Percentiles rank a stretch among this genome's conserved stretches.
Evolutionary conservation across 225 moss, liverwort and hornwort species (phyloP).

Genomic region (Sphagnum tenellum): DNA sequence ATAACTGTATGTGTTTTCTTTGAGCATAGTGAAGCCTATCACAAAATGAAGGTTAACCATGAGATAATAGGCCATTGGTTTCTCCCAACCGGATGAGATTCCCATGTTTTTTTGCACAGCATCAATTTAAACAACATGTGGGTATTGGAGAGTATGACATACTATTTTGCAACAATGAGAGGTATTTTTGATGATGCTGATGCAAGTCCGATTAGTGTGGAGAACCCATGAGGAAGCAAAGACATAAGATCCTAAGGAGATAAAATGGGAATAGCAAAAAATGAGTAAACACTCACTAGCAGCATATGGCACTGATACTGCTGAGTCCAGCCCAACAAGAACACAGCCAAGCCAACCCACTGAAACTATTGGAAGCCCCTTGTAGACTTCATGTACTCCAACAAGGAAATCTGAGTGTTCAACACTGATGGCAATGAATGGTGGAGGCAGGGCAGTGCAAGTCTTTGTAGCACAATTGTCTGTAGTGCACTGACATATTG

Average conservation of each 20-base stretch:
- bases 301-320: constrained; percentile 47
- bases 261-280: constrained; percentile 13
- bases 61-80: too few species aligned
- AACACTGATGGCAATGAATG: constrained; percentile 39
- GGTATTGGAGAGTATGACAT: too few species aligned
- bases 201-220: too few species aligned
- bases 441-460: constrained; percentile 34
- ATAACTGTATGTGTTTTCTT: constrained; percentile 26
- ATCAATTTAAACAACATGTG: too few species aligned
- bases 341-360: constrained; percentile 37
- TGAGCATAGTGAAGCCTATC: constrained; percentile 39
- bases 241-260: too few species aligned
- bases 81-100: too few species aligned
- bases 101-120: too few species aligned
- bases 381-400: constrained; percentile 22
- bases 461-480: constrained; percentile 28
- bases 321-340: constrained; percentile 40
- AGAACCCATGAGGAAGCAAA: too few species aligned
- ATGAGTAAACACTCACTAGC: constrained; percentile 43
- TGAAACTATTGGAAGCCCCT: constrained; percentile 23
- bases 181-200: too few species aligned
- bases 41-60: constrained; percentile 9
- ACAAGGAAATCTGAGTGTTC: constrained; percentile 22
- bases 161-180: too few species aligned
- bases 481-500: constrained; percentile 17